A percentile compares a stretch with the other conserved stretches of the same genome.
Conservation (phyloP, 2,329 filamentous ascomycete genomes). For the Cordyceps pruinosa region DNA sequence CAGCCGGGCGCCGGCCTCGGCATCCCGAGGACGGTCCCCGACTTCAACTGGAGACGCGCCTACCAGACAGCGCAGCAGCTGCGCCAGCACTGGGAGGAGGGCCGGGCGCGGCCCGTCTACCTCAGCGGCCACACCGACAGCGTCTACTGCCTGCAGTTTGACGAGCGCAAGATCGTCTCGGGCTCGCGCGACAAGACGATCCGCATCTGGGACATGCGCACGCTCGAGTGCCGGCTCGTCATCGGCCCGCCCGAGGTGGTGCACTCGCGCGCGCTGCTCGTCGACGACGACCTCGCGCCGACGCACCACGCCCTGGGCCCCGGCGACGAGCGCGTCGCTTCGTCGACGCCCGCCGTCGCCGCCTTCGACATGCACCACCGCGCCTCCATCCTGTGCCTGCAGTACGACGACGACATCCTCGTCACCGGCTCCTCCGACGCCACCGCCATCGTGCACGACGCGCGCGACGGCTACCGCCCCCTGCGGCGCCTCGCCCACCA, state of each 20-base stretch:
- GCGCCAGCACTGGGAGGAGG: conserved; percentile 70
- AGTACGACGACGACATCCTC: conserved; percentile 88
- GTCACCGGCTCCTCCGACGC: conserved; percentile 92
- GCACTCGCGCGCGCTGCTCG: conserved; percentile 43
- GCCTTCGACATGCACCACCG: conserved; percentile 67
- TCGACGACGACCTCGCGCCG: conserved; percentile 36
- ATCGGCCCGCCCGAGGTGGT: conserved; percentile 72
- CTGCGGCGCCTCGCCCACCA: conserved; percentile 73
- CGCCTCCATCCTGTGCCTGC: conserved; percentile 88
- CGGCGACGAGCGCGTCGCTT: conserved; percentile 39
- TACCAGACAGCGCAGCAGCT: conserved; percentile 72
- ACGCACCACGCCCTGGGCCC: conserved; percentile 50
- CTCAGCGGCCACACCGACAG: conserved; percentile 91
- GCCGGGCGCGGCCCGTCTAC: conserved; percentile 75
- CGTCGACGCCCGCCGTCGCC: conserved; percentile 46
- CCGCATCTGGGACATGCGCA: conserved; percentile 91
- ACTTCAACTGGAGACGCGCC: conserved; percentile 79
- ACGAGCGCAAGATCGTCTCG: conserved; percentile 96
- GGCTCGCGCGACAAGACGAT: conserved; percentile 94
- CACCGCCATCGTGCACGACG: conserved; percentile 85
- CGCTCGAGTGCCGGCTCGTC: conserved; percentile 74
- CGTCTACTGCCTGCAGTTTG: conserved; percentile 96
- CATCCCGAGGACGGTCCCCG: conserved; percentile 46
- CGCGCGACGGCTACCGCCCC: conserved; percentile 70
- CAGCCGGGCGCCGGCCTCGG: conserved; percentile 50